Evolutionary conservation across 2,329 filamentous ascomycete species (phyloP), one percentile per base, ranked within the genome.

Genomic region (Neopestalotiopsis clavispora): DNA sequence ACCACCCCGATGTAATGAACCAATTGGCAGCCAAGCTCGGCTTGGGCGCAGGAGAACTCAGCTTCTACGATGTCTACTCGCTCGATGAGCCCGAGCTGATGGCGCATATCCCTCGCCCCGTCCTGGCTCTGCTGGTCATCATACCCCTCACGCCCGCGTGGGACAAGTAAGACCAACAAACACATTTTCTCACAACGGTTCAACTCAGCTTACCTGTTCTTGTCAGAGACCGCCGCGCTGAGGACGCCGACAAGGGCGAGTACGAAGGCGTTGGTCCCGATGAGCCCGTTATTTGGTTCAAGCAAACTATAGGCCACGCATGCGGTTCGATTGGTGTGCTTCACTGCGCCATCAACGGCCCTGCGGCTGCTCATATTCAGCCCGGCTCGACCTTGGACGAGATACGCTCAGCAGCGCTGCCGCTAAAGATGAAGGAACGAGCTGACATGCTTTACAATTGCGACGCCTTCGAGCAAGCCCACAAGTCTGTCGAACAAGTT

Each of bases 41-140:
- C 63, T 85, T 96, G 60, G 91, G 92, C 1, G 77, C 84, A 28
- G 59, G 32, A 38, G 82, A 85, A 45, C 84, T 97, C 17, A 84
- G 86, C 73, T 97, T 96, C 85, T 89, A 94, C 80, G 94, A 97
- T 78, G 91, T 97, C 78, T 95, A 89, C 84, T 92, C 89, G 73
- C 89, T 97, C 76, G 90, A 94, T 78, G 93, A 96, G 59, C 88
- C 91, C 0, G 87, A 91, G 34, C 87, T 95, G n/a, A 86, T 96
- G 70, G 86, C 88, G 67, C 90, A 94, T 79, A 88, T 94, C 7
- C 93, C 94, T 0, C 91, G 93, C 12, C 94, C 94, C 12, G 91
- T 89, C 4, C 84, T 92, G 72, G 93, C 93, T 14, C 87, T 96
- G 40, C 88, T 97, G 67, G 90, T 95, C 78, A 93, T 96, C 77